Evolutionary conservation across 116 monocot genomes (phyloP), one percentile per base, ranked within the genome.

Genomic region (Thalassia testudinum): DNA sequence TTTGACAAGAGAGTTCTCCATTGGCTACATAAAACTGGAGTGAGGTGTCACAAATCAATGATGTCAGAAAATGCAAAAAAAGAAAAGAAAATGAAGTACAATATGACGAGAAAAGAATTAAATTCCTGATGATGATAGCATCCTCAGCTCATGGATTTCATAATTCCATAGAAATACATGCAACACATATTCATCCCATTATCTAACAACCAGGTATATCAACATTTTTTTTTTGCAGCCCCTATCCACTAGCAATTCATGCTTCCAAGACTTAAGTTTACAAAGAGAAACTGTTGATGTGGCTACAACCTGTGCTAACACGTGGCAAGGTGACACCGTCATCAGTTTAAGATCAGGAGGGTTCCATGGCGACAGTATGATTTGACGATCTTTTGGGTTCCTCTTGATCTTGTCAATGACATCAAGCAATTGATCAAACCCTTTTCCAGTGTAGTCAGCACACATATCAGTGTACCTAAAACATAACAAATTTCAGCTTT

Each of bases 301-400:
- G n/a, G n/a, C n/a, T n/a, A n/a, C 30, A 63, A 89, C 97, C 68
- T 97, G 97, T 43, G 85, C 78, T 66, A 97, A 85, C 81, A 97
- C 82, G 64, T 97, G 97, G 72, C 97, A 97, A 43, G 97, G 97
- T 52, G 89, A 89, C 53, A 85, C 81, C 50, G 97, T 85, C 85
- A 97, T 85, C 26, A 81, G 51, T 64, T 85, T 88, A 44, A 97
- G 69, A 75, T 97, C 97, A 50, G 75, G 82, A 59, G 97, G 97
- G 68, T 88, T 97, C 97, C 97, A 97, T 27, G 97, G 82, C 5
- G 89, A 88, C 19, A 97, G 67, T 45, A 97, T 70, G 25, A 88
- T 88, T 7, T 88, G 75, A 0, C 97, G 78, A 68, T 97, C 85
- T 71, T 88, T 70, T 65, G 97, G 97, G 54, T 85, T 82, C 52